Evolutionary conservation across 306 rosid genomes (phyloP), one percentile per base, ranked within the genome.

Genomic region (Lotus japonicus): DNA sequence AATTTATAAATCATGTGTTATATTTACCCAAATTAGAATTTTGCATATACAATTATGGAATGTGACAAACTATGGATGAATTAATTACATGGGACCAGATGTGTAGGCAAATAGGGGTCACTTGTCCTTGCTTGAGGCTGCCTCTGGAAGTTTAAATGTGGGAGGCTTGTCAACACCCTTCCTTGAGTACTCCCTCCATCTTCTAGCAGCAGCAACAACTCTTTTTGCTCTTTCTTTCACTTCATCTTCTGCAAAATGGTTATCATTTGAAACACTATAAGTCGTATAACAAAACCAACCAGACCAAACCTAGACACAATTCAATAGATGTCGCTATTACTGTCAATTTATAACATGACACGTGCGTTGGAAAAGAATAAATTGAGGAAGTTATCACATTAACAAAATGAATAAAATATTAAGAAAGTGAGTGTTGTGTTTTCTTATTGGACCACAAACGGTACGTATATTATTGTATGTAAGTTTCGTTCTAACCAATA

Each of bases 121-220:
- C 26, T 82, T 76, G 52, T 87, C 92, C 28, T 73, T 60, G 76
- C 35, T 64, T 21, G 92, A 85, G 42, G 82, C 54, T 48, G 82
- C 67, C 68, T 88, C 96, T 9, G 96, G 99, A 73, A 94, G 99
- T 74, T 94, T 94, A 70, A 83, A 84, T 14, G 90, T 79, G 15
- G 96, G 91, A 80, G 86, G 86, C 82, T 90, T 94, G 70, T 87
- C 92, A 2, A 60, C 90, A 9, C 97, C 96, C 68, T 75, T 86
- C 71, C 99, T 84, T 4, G 99, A 94, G 81, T 94, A 94, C 83
- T 94, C 99, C 60, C 99, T 82, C 99, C 99, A 94, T 78, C 94
- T 81, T 51, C 97, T 74, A 66, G 99, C 89, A 0, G 92, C 99
- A 7, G 97, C 89, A 0, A 97, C 99, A 1, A 96, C 96, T 73